Conservation (phyloP, 192 early-diverging fungal species). For the Borealophlyctis nickersoniae region DNA sequence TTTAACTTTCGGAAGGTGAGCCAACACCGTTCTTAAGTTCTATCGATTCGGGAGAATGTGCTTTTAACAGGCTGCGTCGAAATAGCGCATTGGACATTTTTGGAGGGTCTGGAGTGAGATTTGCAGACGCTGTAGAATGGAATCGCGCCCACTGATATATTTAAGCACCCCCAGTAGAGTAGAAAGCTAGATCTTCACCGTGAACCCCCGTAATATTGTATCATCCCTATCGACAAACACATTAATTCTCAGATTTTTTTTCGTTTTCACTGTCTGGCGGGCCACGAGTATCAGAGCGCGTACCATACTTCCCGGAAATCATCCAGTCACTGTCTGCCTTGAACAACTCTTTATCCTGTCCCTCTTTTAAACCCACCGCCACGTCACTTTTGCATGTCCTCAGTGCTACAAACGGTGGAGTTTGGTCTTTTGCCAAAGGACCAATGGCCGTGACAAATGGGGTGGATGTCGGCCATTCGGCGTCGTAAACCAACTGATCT, state of each 20-base stretch:
- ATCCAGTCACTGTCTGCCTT: constrained; percentile 44
- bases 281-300: not conserved
- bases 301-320: constrained; percentile 47
- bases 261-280: not conserved
- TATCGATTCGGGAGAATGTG: too few species aligned
- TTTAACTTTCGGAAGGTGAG: constrained; percentile 86
- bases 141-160: constrained; percentile 19
- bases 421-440: constrained; percentile 37
- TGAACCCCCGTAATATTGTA: too few species aligned
- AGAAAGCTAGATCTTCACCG: not conserved
- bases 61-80: not conserved
- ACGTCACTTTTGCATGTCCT: constrained; percentile 89
- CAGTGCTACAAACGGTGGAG: constrained; percentile 67
- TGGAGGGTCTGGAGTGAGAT: constrained; percentile 80
- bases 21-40: not conserved
- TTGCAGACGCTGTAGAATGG: constrained; percentile 61
- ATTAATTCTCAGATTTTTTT: not conserved
- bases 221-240: not conserved
- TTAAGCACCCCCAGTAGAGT: not conserved
- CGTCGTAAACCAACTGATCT: constrained; percentile 77
- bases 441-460: constrained; percentile 85
- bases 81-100: constrained; percentile 93
- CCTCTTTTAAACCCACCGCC: constrained; percentile 63
- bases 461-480: constrained; percentile 78
- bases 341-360: constrained; percentile 54